Percentiles rank a stretch among this genome's conserved stretches.
Evolutionary conservation across 164 flowering plant genomes (phyloP).

Genomic region (Umbilicus rupestris): DNA sequence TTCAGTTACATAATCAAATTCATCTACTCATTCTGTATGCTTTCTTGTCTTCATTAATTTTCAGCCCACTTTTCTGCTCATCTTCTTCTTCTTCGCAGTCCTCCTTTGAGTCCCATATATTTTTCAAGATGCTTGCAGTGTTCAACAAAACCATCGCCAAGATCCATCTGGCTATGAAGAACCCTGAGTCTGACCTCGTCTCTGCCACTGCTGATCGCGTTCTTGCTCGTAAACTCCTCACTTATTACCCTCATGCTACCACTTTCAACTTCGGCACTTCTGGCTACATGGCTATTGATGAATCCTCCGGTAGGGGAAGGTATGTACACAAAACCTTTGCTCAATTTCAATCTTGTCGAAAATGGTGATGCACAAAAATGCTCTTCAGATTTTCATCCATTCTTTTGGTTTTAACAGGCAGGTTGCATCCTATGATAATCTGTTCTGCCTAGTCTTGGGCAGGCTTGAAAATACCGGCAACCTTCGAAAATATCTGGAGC

Average conservation of each 20-base stretch:
- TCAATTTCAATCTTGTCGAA: neutral
- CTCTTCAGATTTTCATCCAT: neutral
- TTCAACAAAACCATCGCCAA: neutral
- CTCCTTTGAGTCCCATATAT: too few relatives aligned
- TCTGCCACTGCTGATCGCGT: neutral
- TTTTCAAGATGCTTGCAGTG: conserved; percentile 1
- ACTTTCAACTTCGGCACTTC: neutral
- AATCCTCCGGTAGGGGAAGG: neutral
- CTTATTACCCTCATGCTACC: neutral
- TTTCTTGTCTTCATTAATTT: too few relatives aligned
- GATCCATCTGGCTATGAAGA: neutral
- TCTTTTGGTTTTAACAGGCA: neutral
- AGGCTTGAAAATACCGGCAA: neutral
- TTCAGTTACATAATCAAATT: too few relatives aligned
- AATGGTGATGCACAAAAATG: neutral
- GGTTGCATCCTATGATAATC: neutral
- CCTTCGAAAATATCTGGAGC: neutral
- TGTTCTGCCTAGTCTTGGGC: neutral
- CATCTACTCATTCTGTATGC: too few relatives aligned
- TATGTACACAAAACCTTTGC: neutral
- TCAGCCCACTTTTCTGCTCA: too few relatives aligned
- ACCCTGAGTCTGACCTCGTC: neutral
- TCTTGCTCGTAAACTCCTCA: neutral
- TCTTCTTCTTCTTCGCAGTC: too few relatives aligned
- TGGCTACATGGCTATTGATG: neutral